Conservation (phyloP, 305 asterid species). For the Rubia balearica region DNA sequence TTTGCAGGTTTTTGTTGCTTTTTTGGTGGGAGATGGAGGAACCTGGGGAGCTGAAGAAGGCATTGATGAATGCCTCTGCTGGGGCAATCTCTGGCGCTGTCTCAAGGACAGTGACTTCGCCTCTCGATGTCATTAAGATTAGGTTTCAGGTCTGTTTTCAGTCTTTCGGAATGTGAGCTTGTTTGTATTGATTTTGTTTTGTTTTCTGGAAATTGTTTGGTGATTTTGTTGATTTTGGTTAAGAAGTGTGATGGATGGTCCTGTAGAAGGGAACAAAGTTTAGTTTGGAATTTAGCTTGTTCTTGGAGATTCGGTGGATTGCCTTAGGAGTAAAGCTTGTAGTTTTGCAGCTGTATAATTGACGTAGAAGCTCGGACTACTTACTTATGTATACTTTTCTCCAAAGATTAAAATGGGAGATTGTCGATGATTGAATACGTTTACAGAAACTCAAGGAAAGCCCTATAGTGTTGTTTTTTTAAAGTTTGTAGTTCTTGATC, state of each 20-base stretch:
- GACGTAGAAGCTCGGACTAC: neutral
- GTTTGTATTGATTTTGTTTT: neutral
- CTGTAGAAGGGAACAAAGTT: neutral
- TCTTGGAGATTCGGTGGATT: neutral
- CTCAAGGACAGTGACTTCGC: constrained; percentile 78
- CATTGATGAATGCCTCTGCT: constrained; percentile 62
- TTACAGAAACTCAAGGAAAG: neutral
- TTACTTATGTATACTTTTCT: too few species aligned
- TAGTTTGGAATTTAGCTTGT: neutral
- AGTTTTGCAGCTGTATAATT: neutral
- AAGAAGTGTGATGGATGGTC: neutral
- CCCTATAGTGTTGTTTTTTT: neutral
- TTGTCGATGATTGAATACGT: neutral
- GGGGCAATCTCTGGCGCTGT: constrained; percentile 85
- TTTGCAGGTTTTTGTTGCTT: constrained; percentile 21
- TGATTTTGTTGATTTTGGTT: neutral
- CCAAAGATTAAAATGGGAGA: neutral
- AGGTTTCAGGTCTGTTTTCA: constrained; percentile 71
- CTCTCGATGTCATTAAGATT: constrained; percentile 89
- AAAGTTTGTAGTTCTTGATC: neutral
- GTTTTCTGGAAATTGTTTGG: neutral
- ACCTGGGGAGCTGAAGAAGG: constrained; percentile 65
- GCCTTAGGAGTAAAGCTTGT: neutral
- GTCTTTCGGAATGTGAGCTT: neutral
- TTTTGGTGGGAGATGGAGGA: constrained; percentile 17